Percentiles rank a stretch among this genome's conserved stretches.
phyloP scores from a whole-genome alignment of 2,329 filamentous ascomycete species.

The Amesomyces nigricolor region DNA sequence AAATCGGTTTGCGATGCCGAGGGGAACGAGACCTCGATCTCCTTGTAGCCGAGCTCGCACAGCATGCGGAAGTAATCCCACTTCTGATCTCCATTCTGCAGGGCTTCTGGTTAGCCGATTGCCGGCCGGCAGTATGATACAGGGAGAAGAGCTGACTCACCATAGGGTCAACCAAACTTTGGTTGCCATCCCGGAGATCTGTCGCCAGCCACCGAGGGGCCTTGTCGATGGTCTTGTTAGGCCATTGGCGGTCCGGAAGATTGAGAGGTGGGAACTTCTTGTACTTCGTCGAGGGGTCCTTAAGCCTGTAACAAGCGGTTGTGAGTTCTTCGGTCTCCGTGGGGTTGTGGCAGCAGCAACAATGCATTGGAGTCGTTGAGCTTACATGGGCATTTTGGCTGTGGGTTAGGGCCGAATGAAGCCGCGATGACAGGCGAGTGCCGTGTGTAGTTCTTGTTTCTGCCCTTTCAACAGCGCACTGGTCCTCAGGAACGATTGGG shows the following conservation, averaged over 20 bases:
- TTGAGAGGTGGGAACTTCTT: conserved; percentile 61
- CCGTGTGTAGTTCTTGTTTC: no score
- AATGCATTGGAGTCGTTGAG: conserved; percentile 5
- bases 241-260: conserved; percentile 74
- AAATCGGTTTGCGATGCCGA: conserved; percentile 94
- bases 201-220: conserved; percentile 87
- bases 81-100: conserved; percentile 86
- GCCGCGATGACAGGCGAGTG: background rate
- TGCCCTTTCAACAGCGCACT: no score
- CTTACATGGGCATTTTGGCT: conserved; percentile 32
- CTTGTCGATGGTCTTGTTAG: conserved; percentile 73
- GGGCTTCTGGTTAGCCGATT: conserved; percentile 19
- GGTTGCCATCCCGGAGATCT: conserved; percentile 87
- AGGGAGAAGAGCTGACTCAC: conserved; percentile 41
- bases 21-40: conserved; percentile 94
- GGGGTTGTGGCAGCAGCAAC: conserved; percentile 2
- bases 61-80: conserved; percentile 95
- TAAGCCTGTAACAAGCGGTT: conserved; percentile 48
- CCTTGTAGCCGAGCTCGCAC: conserved; percentile 87
- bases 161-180: conserved; percentile 90
- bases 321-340: conserved; percentile 16
- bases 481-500: no score
- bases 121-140: background rate
- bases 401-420: conserved; percentile 6
- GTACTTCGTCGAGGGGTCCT: conserved; percentile 74